Evolutionary conservation across 352 stramenopile species (phyloP).

Genomic region (Pythium angustatum): DNA sequence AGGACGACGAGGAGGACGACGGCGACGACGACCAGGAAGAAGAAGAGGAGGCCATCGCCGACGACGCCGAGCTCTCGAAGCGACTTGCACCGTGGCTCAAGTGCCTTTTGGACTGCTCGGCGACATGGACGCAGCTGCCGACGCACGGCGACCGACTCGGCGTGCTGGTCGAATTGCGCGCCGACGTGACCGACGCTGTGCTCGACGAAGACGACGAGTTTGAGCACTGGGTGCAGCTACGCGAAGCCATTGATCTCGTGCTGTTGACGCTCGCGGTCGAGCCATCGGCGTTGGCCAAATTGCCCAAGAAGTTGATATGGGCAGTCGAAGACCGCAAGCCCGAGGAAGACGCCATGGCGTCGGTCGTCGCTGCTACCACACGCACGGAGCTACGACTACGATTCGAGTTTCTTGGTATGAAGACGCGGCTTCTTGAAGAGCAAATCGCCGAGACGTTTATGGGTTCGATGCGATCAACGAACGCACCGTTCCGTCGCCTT

Average conservation of each 20-base stretch:
- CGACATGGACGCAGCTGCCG: background rate
- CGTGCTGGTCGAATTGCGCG: slow-evolving; percentile 1
- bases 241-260: slow-evolving; percentile 20
- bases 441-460: slow-evolving; percentile 6
- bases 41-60: background rate
- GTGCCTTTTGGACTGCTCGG: background rate
- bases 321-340: background rate
- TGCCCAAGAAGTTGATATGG: too few species aligned
- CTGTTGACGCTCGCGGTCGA: slow-evolving; percentile 5
- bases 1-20: background rate
- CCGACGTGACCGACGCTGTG: slow-evolving; percentile 5
- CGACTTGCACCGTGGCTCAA: slow-evolving; percentile 5
- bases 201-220: slow-evolving; percentile 11
- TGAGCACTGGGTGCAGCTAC: slow-evolving; percentile 8
- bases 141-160: background rate
- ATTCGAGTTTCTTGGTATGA: slow-evolving; percentile 6
- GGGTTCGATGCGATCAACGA: background rate
- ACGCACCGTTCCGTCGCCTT: background rate
- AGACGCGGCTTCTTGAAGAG: slow-evolving; percentile 1
- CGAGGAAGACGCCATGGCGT: background rate
- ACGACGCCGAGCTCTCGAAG: background rate
- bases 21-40: background rate
- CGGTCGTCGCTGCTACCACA: background rate
- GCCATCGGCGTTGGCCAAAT: background rate
- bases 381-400: background rate